phyloP scores from a whole-genome alignment of 2,329 filamentous ascomycete genomes.

The Penicillium hordei region DNA sequence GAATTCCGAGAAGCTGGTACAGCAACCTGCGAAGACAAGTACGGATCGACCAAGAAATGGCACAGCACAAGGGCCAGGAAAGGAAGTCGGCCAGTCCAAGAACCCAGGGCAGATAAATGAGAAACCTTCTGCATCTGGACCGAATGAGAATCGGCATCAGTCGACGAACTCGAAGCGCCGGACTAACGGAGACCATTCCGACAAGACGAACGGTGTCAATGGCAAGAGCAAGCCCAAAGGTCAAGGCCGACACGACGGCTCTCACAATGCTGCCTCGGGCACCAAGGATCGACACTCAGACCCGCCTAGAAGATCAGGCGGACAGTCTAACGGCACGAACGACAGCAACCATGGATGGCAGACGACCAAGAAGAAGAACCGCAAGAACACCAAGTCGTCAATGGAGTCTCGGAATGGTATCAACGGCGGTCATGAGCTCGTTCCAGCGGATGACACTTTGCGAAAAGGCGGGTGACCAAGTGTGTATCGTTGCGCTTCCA shows the following conservation, averaged over 20 bases:
- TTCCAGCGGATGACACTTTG: slow-evolving; percentile 45
- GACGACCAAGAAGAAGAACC: slow-evolving; percentile 47
- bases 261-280: slow-evolving; percentile 16
- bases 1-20: slow-evolving; percentile 32
- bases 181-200: slow-evolving; percentile 33
- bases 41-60: slow-evolving; percentile 27
- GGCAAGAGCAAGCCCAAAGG: slow-evolving; percentile 39
- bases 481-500: background rate
- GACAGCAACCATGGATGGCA: slow-evolving; percentile 42
- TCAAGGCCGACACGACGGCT: slow-evolving; percentile 29
- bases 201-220: slow-evolving; percentile 36
- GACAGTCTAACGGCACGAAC: slow-evolving; percentile 28
- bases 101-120: slow-evolving; percentile 26
- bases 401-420: slow-evolving; percentile 33
- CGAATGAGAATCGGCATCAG: slow-evolving; percentile 29
- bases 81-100: slow-evolving; percentile 32
- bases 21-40: slow-evolving; percentile 25
- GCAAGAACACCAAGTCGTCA: slow-evolving; percentile 37
- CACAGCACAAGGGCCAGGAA: slow-evolving; percentile 24
- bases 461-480: slow-evolving; percentile 47
- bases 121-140: slow-evolving; percentile 23
- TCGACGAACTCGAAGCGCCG: slow-evolving; percentile 35
- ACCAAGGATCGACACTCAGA: slow-evolving; percentile 34
- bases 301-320: slow-evolving; percentile 28
- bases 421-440: slow-evolving; percentile 36